Evolutionary conservation across 352 stramenopile genomes (phyloP), one percentile per base, ranked within the genome.

Genomic region (Phytophthora syringae): DNA sequence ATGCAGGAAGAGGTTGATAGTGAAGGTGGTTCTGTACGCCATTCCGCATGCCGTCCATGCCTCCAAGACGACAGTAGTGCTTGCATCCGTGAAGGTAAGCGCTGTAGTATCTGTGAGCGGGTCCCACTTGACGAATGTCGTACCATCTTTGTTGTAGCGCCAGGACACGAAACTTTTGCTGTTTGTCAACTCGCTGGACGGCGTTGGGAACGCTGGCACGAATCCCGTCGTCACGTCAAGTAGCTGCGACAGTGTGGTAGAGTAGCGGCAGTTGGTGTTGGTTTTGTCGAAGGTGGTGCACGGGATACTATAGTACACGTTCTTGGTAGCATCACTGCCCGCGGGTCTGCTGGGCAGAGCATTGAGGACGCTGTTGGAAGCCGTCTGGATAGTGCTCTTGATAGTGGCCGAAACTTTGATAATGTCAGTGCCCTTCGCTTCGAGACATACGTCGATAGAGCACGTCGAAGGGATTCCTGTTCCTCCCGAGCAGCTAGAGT

Each of bases 41-140:
- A 60, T 27, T 55, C 80, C 80, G 43, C 78, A 89, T 13, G 80
- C 63, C n/a, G 77, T 82, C 80, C 80, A 89, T 2, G 78, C 80
- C 54, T 89, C 74, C 9, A 89, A 16, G 6, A 60, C 67, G 52
- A 88, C 53, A 25, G 72, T 72, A 18, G 74, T 80, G 43, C 71
- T 64, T 5, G 74, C 9, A 4, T 53, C 44, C 15, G 43, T 43
- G 49, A 89, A 85, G n/a, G 34, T 60, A 36, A 78, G 58, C 12
- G 28, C 25, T 11, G 30, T 58, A 13, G 52, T 62, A 9, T 60
- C 47, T 27, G 16, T 13, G 12, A 32, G 13, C 3, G 63, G 63
- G 11, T 58, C 18, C 63, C 63, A 72, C 7, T 47, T 32, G 16
- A 47, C 21, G 16, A 47, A 72, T 3, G 32, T 48, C 20, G 9